Evolutionary conservation across 768 basidiomycete genomes (phyloP).

Genomic region (Lactarius tabidus): DNA sequence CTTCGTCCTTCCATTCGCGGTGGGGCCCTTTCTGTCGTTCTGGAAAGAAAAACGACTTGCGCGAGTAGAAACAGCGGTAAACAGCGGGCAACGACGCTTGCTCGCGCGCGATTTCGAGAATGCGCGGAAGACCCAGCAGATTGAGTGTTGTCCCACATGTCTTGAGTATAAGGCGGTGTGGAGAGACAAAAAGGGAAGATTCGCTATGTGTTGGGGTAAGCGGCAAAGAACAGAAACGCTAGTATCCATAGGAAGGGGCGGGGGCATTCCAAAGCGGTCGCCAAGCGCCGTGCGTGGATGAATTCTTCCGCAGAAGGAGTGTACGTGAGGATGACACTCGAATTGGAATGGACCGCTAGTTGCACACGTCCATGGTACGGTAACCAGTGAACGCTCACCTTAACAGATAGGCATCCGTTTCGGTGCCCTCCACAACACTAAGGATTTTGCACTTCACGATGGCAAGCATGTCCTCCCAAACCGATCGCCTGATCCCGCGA

Average conservation of each 20-base stretch:
- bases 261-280: neutral
- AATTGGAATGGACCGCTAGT: neutral
- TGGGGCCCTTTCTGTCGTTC: slow-evolving; percentile 93
- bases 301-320: neutral
- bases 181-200: slow-evolving; percentile 92
- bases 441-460: slow-evolving; percentile 97
- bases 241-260: slow-evolving; percentile 13
- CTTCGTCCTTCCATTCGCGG: slow-evolving; percentile 89
- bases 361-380: neutral
- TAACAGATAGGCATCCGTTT: slow-evolving; percentile 92
- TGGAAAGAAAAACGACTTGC: slow-evolving; percentile 99
- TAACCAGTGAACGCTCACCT: slow-evolving; percentile 52
- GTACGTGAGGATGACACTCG: slow-evolving; percentile 1
- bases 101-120: slow-evolving; percentile 84
- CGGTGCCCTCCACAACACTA: slow-evolving; percentile 81
- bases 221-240: slow-evolving; percentile 11
- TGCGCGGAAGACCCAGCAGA: slow-evolving; percentile 89
- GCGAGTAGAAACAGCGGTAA: slow-evolving; percentile 93
- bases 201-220: slow-evolving; percentile 53
- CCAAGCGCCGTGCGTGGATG: neutral
- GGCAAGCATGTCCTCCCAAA: slow-evolving; percentile 97
- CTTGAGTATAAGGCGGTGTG: slow-evolving; percentile 95
- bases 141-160: slow-evolving; percentile 99
- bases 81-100: slow-evolving; percentile 66
- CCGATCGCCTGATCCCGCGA: slow-evolving; percentile 61